Percentiles rank a stretch among this genome's conserved stretches.
Conservation (phyloP, 805 yeast species). For the Nakazawaea peltata region DNA sequence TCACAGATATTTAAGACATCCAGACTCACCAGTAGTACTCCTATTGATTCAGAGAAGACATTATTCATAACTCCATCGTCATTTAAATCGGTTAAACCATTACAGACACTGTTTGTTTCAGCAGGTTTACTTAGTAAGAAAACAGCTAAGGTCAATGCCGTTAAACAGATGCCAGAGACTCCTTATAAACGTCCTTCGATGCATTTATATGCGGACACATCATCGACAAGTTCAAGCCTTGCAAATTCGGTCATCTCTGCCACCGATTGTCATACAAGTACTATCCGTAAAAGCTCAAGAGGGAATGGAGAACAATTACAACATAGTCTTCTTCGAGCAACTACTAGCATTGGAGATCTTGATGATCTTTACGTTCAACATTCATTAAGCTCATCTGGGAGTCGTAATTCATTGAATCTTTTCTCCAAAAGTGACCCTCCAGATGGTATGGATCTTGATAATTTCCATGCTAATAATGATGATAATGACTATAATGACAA, state of each 20-base stretch:
- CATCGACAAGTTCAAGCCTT: constrained; percentile 13
- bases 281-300: neutral
- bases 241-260: constrained; percentile 6
- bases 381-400: constrained; percentile 28
- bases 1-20: constrained; percentile 3
- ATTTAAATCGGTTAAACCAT: constrained; percentile 70
- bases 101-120: constrained; percentile 76
- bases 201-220: constrained; percentile 19
- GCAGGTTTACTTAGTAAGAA: constrained; percentile 64
- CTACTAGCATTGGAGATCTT: no score
- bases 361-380: no score
- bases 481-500: constrained; percentile 21
- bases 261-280: neutral
- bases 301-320: neutral
- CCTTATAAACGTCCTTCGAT: constrained; percentile 45
- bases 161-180: constrained; percentile 46
- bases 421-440: constrained; percentile 30
- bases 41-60: constrained; percentile 2
- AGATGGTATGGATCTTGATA: constrained; percentile 15
- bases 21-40: constrained; percentile 7
- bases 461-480: neutral
- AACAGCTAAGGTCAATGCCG: constrained; percentile 18
- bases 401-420: constrained; percentile 30
- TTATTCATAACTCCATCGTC: constrained; percentile 43
- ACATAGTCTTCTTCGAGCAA: no score